Percentiles rank a stretch among this genome's conserved stretches.
Conservation (phyloP, 148 eudicot genomes). For the Heliamphora exappendiculata region DNA sequence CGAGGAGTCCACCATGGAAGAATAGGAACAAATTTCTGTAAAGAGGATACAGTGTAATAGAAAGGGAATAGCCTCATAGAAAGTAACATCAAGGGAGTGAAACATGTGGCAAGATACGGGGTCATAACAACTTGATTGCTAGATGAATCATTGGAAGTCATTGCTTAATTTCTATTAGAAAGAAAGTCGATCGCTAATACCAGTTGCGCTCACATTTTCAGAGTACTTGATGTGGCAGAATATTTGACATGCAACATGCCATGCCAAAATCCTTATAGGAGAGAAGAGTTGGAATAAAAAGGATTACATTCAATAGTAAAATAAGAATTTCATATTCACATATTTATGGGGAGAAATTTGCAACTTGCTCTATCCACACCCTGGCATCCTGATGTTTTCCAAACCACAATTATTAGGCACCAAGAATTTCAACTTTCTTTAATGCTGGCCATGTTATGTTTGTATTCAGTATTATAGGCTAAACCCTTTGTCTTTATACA, state of each 20-base stretch:
- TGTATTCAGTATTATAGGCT: too few relatives aligned
- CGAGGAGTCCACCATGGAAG: too few relatives aligned
- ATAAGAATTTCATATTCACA: background rate
- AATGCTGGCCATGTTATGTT: background rate
- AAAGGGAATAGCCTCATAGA: too few relatives aligned
- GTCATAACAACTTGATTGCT: background rate
- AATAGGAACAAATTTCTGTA: too few relatives aligned
- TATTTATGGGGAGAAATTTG: background rate
- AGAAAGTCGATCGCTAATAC: background rate
- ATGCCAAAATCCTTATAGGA: background rate
- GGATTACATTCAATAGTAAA: background rate
- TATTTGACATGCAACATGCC: background rate
- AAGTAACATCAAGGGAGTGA: too few relatives aligned
- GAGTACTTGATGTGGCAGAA: too few relatives aligned
- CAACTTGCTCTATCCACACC: background rate
- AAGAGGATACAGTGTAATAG: too few relatives aligned
- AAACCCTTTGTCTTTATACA: background rate
- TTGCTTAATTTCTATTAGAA: background rate
- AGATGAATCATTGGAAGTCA: background rate
- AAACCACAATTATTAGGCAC: background rate
- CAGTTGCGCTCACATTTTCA: background rate
- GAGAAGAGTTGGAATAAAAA: background rate
- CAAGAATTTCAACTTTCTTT: background rate
- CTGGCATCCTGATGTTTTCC: background rate
- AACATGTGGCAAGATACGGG: too few relatives aligned